Base-by-base conservation (phyloP, 306 rosid genomes). In the Herpetospermum pedunculosum region DNA sequence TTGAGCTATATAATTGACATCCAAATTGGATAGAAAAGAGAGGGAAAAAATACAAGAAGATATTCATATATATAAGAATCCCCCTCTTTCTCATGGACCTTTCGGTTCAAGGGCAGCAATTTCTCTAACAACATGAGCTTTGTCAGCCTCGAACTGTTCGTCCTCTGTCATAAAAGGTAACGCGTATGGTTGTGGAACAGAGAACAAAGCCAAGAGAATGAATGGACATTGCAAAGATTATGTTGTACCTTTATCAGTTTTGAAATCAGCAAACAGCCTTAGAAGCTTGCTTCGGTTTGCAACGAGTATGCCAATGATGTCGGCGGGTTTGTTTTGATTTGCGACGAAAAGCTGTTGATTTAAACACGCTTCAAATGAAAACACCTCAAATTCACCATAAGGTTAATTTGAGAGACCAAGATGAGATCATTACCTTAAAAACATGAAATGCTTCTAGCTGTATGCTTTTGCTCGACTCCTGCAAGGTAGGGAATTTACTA, bases 391-490 rank as follows among this genome's bases (percentile, higher is more conserved):
- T 40, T 58, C 35, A 25, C 43, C 35, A 41, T 67, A 40, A 12
- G 8, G 18, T 41, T 21, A 44, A 44, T 44, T 13, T 13, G 38
- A 44, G 55, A 43, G 9, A 68, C 53, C 16, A 40, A 25, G 15
- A 12, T 67, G 35, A 23, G 73, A 67, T 0, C 25, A 26, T 43
- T 85, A 94, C 99, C 99, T 94, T 94, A 80, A 91, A 94, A 73
- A 94, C 96, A 76, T 94, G 99, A 76, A 94, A 94, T 77, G 99
- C 97, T 81, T 94, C 99, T 19, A 91, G 80, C 83, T 91, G 99
- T 78, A 94, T 94, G 91, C 91, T 94, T 86, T 94, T 94, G 90
- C 99, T 94, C 35, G 94, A 84, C 74, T 94, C 99, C 99, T 94
- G 86, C 84, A 77, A 77, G 32, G 1, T 5, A 73, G 26, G 35